Conservation (phyloP, 1,139 yeast species). For the Yamadazyma jaroonii region DNA sequence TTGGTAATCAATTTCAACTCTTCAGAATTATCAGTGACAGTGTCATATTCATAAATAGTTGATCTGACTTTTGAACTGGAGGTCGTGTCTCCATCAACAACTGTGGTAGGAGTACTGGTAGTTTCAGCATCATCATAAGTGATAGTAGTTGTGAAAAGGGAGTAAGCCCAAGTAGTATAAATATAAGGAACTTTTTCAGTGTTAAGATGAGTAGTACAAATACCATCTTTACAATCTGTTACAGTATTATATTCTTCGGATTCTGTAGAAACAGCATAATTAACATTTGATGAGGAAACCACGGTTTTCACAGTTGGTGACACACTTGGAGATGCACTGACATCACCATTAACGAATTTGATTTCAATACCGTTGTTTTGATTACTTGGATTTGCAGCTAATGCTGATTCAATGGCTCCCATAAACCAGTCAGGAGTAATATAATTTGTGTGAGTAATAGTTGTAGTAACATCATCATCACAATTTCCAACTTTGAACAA, state of each 20-base stretch:
- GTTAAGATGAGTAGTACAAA: conserved; percentile 7
- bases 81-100: not conserved
- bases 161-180: conserved; percentile 10
- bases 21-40: conserved; percentile 15
- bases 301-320: conserved; percentile 1
- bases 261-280: conserved; percentile 8
- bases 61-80: conserved; percentile 7
- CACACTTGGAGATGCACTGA: not conserved
- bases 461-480: conserved; percentile 16
- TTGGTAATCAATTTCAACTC: conserved; percentile 14
- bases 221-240: conserved; percentile 8
- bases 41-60: conserved; percentile 16
- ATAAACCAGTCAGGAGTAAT: conserved; percentile 29
- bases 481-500: conserved; percentile 6
- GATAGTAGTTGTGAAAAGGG: conserved; percentile 6
- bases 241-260: conserved; percentile 6
- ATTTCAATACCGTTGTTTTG: conserved; percentile 29
- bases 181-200: conserved; percentile 9
- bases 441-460: conserved; percentile 31
- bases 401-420: conserved; percentile 19
- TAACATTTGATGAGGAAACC: conserved; percentile 6
- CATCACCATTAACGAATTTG: conserved; percentile 28
- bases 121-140: conserved; percentile 4
- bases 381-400: conserved; percentile 22
- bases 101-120: conserved; percentile 1